Base-by-base conservation (phyloP, 768 basidiomycete species). In the Clitopilus hobsonii region DNA sequence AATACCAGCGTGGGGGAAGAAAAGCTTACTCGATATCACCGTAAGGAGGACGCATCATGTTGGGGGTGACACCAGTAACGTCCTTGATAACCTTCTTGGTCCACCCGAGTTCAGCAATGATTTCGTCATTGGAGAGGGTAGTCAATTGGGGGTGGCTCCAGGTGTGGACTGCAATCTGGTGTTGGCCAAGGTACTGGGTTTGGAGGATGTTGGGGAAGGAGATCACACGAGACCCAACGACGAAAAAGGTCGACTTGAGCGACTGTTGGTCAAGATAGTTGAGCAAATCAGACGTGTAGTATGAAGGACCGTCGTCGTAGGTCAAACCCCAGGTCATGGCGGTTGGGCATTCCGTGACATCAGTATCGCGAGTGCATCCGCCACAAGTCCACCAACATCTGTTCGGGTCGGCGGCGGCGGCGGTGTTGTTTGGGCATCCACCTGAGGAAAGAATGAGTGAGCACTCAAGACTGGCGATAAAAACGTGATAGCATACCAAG, bases 31-130 rank as follows among this genome's bases (percentile, higher is more conserved):
- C 88, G 51, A 89, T 86, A 65, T 89, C 89, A 58, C 88, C 88
- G 63, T 76, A 95, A 41, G 91, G 91, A 30, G 91, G 90, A 25
- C 91, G 77, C 85, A 89, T 89, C 69, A 78, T 84, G 60, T 83
- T 83, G 22, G 91, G 91, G 0, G 88, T 86, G 13, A 89, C 83
- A 49, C 87, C 93, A 28, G 86, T 73, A 45, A 89, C 80, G 64
- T 94, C 90, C 65, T 85, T 85, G 70, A 96, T 94, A 55, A 86
- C 76, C 71, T 94, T 87, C 70, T 81, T 88, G 5, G 87, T 80
- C 91, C 91, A 96, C 3, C 89, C 91, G 28, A 96, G 74, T 67
- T 94, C 92, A 38, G 91, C 92, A 55, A 95, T 89, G 63, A 93
- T 83, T 61, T 89, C 69, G 52, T 92, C 89, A 65, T 88, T 94